Evolutionary conservation across 1,139 yeast genomes (phyloP).

Genomic region (Chernovozyma aurita): DNA sequence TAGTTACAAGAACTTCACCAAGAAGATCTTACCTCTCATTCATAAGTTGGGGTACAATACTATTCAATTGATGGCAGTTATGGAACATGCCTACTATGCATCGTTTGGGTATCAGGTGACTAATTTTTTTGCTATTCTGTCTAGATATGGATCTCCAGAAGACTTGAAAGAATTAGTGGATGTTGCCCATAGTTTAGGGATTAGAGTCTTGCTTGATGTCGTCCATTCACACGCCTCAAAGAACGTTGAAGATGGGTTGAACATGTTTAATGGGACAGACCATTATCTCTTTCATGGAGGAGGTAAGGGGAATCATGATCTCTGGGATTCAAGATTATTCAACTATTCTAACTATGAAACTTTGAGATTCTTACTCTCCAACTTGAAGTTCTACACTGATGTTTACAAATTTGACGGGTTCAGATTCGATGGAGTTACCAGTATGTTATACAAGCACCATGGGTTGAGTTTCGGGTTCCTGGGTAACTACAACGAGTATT

Average conservation of each 20-base stretch:
- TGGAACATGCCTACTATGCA: slow-evolving; percentile 99
- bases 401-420: slow-evolving; percentile 90
- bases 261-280: slow-evolving; percentile 92
- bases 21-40: slow-evolving; percentile 77
- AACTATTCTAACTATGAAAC: slow-evolving; percentile 91
- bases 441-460: slow-evolving; percentile 88
- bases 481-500: slow-evolving; percentile 90
- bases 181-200: slow-evolving; percentile 85
- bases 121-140: slow-evolving; percentile 82
- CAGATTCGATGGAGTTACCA: slow-evolving; percentile 94
- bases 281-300: slow-evolving; percentile 93
- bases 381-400: slow-evolving; percentile 78
- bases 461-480: slow-evolving; percentile 88
- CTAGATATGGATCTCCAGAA: slow-evolving; percentile 92
- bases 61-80: slow-evolving; percentile 93
- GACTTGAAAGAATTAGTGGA: slow-evolving; percentile 88
- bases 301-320: slow-evolving; percentile 75
- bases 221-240: slow-evolving; percentile 96
- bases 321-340: slow-evolving; percentile 94
- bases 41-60: slow-evolving; percentile 84
- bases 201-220: slow-evolving; percentile 81
- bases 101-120: slow-evolving; percentile 96
- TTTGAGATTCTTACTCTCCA: slow-evolving; percentile 79
- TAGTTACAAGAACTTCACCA: slow-evolving; percentile 78
- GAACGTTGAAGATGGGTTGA: slow-evolving; percentile 90